Evolutionary conservation across 768 basidiomycete genomes (phyloP), one percentile per base, ranked within the genome.

Genomic region (Boletus insuetus): DNA sequence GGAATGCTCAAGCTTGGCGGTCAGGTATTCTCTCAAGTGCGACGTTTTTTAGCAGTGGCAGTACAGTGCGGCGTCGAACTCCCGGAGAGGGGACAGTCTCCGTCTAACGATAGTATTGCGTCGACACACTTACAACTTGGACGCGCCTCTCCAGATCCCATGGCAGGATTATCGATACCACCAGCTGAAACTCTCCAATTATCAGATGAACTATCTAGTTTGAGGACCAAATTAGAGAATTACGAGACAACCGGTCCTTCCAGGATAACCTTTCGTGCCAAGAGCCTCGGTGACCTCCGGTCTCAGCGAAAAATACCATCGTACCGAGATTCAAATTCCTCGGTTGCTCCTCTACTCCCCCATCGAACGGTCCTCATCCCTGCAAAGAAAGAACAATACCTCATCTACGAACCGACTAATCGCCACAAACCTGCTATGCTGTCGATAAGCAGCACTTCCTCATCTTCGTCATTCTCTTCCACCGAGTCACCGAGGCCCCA

Each of bases 1-100:
- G 77, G 75, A 24, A 94, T 97, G 93, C 78, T 96, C 24, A 82
- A 84, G 31, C 78, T 90, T 11, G 89, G 88, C 2, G 84, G 89
- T 13, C 85, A 87, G 59, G 89, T 95, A 2, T 91, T 94, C 62
- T 84, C 82, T 22, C 86, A 83, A 65, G 87, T 96, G 14, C 81
- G 88, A 50, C 78, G 82, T 10, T 95, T 99, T 69, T 73, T 99
- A 49, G 79, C 84, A 22, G 77, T 89, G 51, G 87, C 86, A 31
- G 81, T 83, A 26, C 87, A 89, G 58, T 91, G 86, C 67, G 89
- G 89, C 19, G 68, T 91, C 38, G 81, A 84, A 53, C 74, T 91
- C 31, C 87, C 85, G 3, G 78, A 83, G 56, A 75, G 73, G 48
- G 73, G 72, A 38, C 77, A 77, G 22, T 64, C 59, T 46, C 60